These are phyloP conservation scores for Massarina eburnea DNA, from an alignment of 2,329 filamentous ascomycete genomes.

Conservation along the genomic window DNA sequence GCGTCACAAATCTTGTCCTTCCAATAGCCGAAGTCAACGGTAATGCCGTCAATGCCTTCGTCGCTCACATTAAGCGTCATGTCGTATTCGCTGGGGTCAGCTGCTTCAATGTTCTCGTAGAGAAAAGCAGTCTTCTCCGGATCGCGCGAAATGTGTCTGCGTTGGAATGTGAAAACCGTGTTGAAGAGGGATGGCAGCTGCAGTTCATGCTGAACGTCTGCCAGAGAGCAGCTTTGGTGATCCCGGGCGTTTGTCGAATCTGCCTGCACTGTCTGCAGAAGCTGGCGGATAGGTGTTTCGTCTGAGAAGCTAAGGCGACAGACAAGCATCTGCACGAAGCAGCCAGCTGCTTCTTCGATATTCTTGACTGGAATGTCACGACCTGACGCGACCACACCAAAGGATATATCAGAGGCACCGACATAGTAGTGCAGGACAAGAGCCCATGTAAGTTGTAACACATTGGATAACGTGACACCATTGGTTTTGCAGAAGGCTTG, in stretches of 20 bases:
- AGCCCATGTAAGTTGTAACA: conserved; percentile 57
- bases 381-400: conserved; percentile 58
- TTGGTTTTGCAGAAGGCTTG: conserved; percentile 44
- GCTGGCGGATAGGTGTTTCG: conserved; percentile 40
- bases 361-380: conserved; percentile 54
- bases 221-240: conserved; percentile 53
- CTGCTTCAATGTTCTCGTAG: conserved; percentile 38
- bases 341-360: conserved; percentile 53
- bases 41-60: conserved; percentile 26
- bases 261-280: conserved; percentile 48
- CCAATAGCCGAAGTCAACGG: conserved; percentile 37
- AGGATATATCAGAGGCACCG: conserved; percentile 51
- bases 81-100: conserved; percentile 40
- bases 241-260: conserved; percentile 51
- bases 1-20: conserved; percentile 27
- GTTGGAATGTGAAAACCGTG: conserved; percentile 41
- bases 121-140: conserved; percentile 27
- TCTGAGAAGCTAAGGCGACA: conserved; percentile 48
- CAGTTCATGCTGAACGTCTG: conserved; percentile 41
- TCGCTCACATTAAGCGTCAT: conserved; percentile 38
- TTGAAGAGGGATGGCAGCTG: conserved; percentile 40
- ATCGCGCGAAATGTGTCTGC: conserved; percentile 26
- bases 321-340: conserved; percentile 59
- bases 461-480: conserved; percentile 51
- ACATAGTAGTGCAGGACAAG: conserved; percentile 54